These are phyloP conservation scores for Beauveria varroae DNA, from an alignment of 2,329 filamentous ascomycete genomes.

Conservation along the genomic window DNA sequence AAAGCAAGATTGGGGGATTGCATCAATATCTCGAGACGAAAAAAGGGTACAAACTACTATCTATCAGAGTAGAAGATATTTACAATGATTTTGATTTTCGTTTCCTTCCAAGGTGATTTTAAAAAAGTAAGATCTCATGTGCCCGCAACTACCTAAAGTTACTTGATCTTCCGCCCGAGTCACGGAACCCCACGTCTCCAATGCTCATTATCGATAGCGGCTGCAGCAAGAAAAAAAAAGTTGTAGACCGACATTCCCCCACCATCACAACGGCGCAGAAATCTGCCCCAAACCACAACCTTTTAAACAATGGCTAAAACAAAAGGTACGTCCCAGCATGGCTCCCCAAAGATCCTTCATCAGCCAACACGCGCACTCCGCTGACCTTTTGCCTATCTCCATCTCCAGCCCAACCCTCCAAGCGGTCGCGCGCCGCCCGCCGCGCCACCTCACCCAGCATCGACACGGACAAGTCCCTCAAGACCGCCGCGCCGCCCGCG, in stretches of 20 bases:
- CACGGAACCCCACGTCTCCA: background rate
- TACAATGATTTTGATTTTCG: too few species aligned
- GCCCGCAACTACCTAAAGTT: background rate
- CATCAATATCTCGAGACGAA: too few species aligned
- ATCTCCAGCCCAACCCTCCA: conserved; percentile 44
- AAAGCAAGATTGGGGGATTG: too few species aligned
- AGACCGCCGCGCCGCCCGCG: conserved; percentile 45
- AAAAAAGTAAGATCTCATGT: too few species aligned
- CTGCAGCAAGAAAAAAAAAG: background rate
- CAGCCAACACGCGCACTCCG: background rate
- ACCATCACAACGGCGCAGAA: background rate
- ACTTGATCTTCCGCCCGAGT: too few species aligned
- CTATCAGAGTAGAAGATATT: too few species aligned
- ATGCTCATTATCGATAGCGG: background rate
- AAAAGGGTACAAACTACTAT: too few species aligned
- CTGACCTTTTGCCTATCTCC: background rate
- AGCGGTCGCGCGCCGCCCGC: conserved; percentile 68
- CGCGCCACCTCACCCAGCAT: conserved; percentile 64
- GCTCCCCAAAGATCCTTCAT: too few species aligned
- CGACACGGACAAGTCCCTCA: conserved; percentile 64
- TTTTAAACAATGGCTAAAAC: conserved; percentile 24
- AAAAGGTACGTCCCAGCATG: conserved; percentile 17
- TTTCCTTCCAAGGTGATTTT: too few species aligned
- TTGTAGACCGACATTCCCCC: conserved; percentile 5
- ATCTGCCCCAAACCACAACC: background rate